A percentile compares a stretch with the other conserved stretches of the same genome.
phyloP scores from a whole-genome alignment of 225 moss, liverwort and hornwort species.

The Takakia lepidozioides region DNA sequence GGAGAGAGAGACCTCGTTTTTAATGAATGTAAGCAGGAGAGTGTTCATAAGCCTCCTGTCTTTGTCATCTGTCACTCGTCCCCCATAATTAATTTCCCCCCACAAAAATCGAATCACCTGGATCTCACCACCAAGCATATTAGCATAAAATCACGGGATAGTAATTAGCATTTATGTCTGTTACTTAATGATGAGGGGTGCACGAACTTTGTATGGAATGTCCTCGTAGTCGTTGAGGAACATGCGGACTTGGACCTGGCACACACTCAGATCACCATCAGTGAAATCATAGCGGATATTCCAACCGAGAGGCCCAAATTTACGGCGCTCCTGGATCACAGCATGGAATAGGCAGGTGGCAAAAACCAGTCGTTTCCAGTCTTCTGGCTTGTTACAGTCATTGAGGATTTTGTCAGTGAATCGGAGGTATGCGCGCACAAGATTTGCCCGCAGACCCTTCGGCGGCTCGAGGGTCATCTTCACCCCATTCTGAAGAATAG shows the following conservation, averaged over 20 bases:
- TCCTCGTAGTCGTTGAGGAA: conserved; percentile 72
- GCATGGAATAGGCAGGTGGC: conserved; percentile 81
- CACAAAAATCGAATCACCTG: conserved; percentile 84
- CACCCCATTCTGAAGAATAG: conserved; percentile 82
- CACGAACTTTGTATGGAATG: conserved; percentile 69
- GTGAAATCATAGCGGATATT: conserved; percentile 90
- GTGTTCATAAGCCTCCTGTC: conserved; percentile 84
- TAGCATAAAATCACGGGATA: too few relatives aligned
- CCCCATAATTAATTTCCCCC: conserved; percentile 90
- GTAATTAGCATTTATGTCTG: too few relatives aligned
- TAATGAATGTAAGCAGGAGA: conserved; percentile 50
- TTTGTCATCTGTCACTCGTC: conserved; percentile 84
- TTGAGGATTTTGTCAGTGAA: conserved; percentile 61
- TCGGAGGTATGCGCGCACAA: conserved; percentile 66
- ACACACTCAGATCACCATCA: conserved; percentile 71
- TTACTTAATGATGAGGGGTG: background rate
- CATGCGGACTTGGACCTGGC: conserved; percentile 77
- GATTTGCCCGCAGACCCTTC: conserved; percentile 72
- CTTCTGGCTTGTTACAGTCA: conserved; percentile 66
- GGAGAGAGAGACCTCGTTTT: conserved; percentile 17
- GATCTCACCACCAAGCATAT: too few relatives aligned
- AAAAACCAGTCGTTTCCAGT: conserved; percentile 72
- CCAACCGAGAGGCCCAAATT: conserved; percentile 91
- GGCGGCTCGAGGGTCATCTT: conserved; percentile 94
- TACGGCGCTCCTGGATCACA: conserved; percentile 72